A percentile compares a stretch with the other conserved stretches of the same genome.
Evolutionary conservation across 2,329 filamentous ascomycete species (phyloP).

Genomic region (Salinomyces thailandicus): DNA sequence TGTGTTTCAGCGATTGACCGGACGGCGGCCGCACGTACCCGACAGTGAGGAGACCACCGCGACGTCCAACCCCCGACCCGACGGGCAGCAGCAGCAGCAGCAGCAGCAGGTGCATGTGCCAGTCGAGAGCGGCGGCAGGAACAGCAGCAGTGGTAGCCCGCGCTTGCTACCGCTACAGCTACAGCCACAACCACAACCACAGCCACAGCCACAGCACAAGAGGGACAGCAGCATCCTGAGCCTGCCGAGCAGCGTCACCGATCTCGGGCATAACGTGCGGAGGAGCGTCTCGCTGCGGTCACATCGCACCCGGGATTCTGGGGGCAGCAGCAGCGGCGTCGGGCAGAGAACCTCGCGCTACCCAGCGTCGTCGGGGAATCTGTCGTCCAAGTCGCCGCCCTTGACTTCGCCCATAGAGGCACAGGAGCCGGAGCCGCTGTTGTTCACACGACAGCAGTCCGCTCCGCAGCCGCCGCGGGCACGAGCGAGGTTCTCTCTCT

Average conservation of each 20-base stretch:
- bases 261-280: constrained; percentile 30
- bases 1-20: constrained; percentile 9
- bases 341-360: constrained; percentile 19
- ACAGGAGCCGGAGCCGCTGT: not conserved
- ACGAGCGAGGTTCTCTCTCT: constrained; percentile 11
- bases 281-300: constrained; percentile 33
- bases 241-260: constrained; percentile 23
- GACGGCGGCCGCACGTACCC: too few relatives aligned
- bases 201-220: constrained; percentile 4
- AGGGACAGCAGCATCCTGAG: constrained; percentile 20
- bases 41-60: constrained; percentile 2
- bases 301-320: constrained; percentile 17
- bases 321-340: constrained; percentile 22
- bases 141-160: not conserved
- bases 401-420: constrained; percentile 5
- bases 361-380: constrained; percentile 8
- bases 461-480: constrained; percentile 6
- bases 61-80: not conserved
- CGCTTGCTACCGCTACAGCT: constrained; percentile 5
- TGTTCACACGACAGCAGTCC: not conserved
- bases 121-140: not conserved
- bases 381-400: constrained; percentile 8
- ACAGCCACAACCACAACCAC: constrained; percentile 1
- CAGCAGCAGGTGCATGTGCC: not conserved
- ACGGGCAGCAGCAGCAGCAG: not conserved